Evolutionary conservation across 2,329 filamentous ascomycete species (phyloP).

Genomic region (Calonectria hongkongensis): DNA sequence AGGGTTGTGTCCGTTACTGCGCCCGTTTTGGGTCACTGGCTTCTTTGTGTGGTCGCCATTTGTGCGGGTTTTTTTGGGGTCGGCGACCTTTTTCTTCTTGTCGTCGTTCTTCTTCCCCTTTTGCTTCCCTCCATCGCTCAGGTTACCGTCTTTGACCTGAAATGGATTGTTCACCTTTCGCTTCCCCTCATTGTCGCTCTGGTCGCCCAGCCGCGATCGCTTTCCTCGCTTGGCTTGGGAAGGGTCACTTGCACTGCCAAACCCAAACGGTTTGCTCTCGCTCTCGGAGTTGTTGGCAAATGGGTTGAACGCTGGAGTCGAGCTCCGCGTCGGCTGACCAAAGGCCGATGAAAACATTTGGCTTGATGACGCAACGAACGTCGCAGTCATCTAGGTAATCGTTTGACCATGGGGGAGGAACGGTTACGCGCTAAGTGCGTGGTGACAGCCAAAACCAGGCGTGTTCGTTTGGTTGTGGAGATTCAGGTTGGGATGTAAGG

Average conservation of each 20-base stretch:
- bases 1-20: constrained; percentile 46
- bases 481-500: constrained; percentile 39
- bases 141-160: constrained; percentile 51
- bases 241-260: constrained; percentile 56
- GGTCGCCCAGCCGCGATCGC: constrained; percentile 50
- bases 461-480: constrained; percentile 41
- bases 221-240: constrained; percentile 55
- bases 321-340: constrained; percentile 59
- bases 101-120: constrained; percentile 52
- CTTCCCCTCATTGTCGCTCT: constrained; percentile 55
- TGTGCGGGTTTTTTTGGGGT: constrained; percentile 46
- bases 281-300: constrained; percentile 56
- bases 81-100: constrained; percentile 50
- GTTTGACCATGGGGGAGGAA: constrained; percentile 59
- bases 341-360: constrained; percentile 63
- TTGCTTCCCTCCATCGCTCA: constrained; percentile 53
- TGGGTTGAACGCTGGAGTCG: constrained; percentile 60
- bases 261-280: constrained; percentile 57
- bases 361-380: constrained; percentile 63
- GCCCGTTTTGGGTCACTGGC: constrained; percentile 39
- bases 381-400: constrained; percentile 61
- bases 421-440: constrained; percentile 44
- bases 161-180: constrained; percentile 54
- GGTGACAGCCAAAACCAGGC: constrained; percentile 35
- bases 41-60: constrained; percentile 44